phyloP scores from a whole-genome alignment of 495 filamentous ascomycete genomes.

The Penicillium silybi region DNA sequence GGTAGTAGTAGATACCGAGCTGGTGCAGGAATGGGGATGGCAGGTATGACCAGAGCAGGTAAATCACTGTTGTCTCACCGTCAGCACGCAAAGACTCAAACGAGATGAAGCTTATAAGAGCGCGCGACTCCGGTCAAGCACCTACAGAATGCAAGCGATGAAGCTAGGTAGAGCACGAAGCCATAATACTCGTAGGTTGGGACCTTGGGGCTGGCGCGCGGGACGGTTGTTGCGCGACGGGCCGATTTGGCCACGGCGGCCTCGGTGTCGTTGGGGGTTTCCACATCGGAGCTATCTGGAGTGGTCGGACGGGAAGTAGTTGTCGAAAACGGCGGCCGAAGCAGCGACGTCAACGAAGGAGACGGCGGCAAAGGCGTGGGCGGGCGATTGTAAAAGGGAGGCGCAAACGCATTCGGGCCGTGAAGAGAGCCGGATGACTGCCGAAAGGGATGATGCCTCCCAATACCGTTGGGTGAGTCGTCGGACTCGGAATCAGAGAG shows the following conservation, averaged over 20 bases:
- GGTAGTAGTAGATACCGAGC: constrained; percentile 93
- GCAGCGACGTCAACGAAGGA: constrained; percentile 90
- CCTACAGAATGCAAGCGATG: constrained; percentile 66
- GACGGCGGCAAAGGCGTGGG: constrained; percentile 90
- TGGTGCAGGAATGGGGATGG: constrained; percentile 89
- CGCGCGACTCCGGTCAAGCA: not conserved
- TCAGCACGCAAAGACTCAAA: not conserved
- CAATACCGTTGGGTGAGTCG: constrained; percentile 32
- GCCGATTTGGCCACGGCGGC: constrained; percentile 61
- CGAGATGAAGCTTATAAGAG: not conserved
- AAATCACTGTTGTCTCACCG: constrained; percentile 54
- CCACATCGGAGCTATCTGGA: constrained; percentile 85
- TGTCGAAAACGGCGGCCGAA: constrained; percentile 66
- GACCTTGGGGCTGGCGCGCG: constrained; percentile 84
- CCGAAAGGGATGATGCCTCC: constrained; percentile 38
- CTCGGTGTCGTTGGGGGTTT: constrained; percentile 60
- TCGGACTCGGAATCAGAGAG: constrained; percentile 42
- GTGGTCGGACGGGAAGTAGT: constrained; percentile 84
- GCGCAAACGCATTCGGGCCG: constrained; percentile 63
- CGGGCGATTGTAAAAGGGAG: constrained; percentile 84
- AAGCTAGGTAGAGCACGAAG: constrained; percentile 90
- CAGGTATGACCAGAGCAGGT: constrained; percentile 91
- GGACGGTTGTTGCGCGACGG: constrained; percentile 65
- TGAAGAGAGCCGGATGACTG: constrained; percentile 42
- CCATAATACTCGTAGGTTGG: constrained; percentile 99